Conservation (phyloP, 2,329 filamentous ascomycete genomes). For the Microthyrium microscopicum region DNA sequence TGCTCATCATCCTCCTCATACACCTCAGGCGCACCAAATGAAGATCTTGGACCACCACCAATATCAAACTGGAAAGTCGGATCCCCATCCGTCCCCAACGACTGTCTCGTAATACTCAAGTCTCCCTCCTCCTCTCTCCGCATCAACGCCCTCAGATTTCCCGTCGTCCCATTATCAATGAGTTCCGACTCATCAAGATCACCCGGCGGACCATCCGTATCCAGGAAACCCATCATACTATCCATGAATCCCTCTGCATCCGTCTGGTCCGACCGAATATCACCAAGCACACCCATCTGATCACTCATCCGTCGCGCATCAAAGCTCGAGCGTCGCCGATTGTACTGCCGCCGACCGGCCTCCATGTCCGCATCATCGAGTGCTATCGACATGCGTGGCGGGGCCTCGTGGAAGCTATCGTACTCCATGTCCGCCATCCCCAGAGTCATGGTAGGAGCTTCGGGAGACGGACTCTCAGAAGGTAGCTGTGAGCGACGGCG, state of each 20-base stretch:
- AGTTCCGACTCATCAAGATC: too few species aligned
- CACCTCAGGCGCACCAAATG: too few species aligned
- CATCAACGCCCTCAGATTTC: constrained; percentile 2
- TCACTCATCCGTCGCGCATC: too few species aligned
- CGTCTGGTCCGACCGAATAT: not conserved
- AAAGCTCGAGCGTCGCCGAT: too few species aligned
- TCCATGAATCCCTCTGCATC: constrained; percentile 2
- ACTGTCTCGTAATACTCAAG: constrained; percentile 8
- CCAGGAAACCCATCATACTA: not conserved
- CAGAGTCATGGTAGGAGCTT: constrained; percentile 25
- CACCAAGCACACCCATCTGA: too few species aligned
- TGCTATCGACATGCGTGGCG: constrained; percentile 21
- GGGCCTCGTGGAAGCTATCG: constrained; percentile 22
- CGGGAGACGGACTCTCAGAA: constrained; percentile 28
- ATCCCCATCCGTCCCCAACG: not conserved
- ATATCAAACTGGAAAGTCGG: too few species aligned
- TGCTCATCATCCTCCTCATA: constrained; percentile 9
- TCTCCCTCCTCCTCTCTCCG: constrained; percentile 22
- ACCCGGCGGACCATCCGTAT: not conserved
- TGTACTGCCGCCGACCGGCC: too few species aligned
- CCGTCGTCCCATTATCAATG: constrained; percentile 3
- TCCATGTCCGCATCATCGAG: constrained; percentile 20
- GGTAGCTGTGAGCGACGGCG: too few species aligned
- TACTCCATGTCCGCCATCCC: constrained; percentile 26
- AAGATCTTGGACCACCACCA: too few species aligned